Evolutionary conservation across 345 rosid genomes (phyloP), one percentile per base, ranked within the genome.

Genomic region (Conringia planisiliqua): DNA sequence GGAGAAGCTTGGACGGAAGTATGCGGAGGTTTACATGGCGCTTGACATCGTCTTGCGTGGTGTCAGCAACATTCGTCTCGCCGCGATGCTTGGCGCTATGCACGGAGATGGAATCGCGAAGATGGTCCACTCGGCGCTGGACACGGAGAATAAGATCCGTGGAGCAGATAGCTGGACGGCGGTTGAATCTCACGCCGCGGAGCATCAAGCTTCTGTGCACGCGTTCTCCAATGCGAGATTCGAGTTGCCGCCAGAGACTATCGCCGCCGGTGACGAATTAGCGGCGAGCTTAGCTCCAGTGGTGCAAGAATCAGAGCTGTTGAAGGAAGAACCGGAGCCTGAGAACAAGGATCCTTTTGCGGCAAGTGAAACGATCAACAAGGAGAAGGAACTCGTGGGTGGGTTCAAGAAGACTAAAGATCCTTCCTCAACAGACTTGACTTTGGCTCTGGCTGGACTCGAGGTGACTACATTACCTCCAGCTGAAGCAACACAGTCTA

Each of bases 1-100:
- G 4, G 99, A 92, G 81, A 95, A 95, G 85, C 88, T 95, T 39
- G 84, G 82, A 70, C 79, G 94, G 29, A 95, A 90, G 66, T 95
- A 95, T 62, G 97, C 98, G 2, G 99, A 95, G 89, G 87, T 89
- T 64, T 95, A 95, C 77, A 95, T 95, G 98, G 99, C 99, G 7
- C 82, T 95, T 18, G 98, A 95, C 52, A 95, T 95, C 18, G 99
- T 95, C 18, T 81, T 95, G 17, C 93, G 97, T 2, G 98, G 99
- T 9, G 98, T 88, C 27, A 92, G 98, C 73, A 83, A 82, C 72
- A 92, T 95, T 35, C 86, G 99, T 35, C 85, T 95, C 7, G 91
- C 98, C 0, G 99, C 98, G 3, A 92, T 95, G 99, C 89, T 95
- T 22, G 89, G 87, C 6, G 81, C 96, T 22, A 92, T 95, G 97